Base-by-base conservation (phyloP, 1,284 basidiomycete species). In the Boletus semigastroideus region DNA sequence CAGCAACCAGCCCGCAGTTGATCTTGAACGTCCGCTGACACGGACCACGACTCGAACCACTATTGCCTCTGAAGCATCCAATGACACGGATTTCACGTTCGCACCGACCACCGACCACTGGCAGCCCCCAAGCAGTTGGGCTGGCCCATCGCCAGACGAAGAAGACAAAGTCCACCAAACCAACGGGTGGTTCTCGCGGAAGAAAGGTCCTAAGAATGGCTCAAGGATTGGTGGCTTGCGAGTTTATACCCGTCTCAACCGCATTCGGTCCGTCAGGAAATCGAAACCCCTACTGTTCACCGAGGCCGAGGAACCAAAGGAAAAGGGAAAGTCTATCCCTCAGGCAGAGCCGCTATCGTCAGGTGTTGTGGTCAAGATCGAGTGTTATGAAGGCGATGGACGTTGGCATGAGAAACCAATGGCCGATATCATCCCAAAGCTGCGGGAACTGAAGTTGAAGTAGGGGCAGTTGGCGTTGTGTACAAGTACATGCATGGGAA, bases 391-490 rank as follows among this genome's bases (percentile, higher is more conserved):
- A 25, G 48, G 41, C n/a, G 42, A 53, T 5, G 45, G 42, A 17
- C 34, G n/a, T 36, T 68, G 65, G 65, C 41, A 63, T 22, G 65
- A 69, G 46, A 60, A 46, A 34, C 46, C 49, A 17, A 20, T 66
- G 47, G 41, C 27, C 2, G 69, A 71, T 17, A 58, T 70, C 19
- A 66, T 71, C 9, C 66, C 65, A 19, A 52, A 50, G 36, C 20
- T 68, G 28, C 66, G 66, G 50, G 49, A 51, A 17, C 59, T 68
- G 36, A 68, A 38, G 46, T n/a, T 36, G 12, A 57, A 48, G 48
- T 60, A 58, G 33, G 14, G 16, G 16, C 14, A 7, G 33, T 9
- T 16, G 33, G 14, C n/a, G n/a, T 13, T 33, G 34, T 36, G n/a
- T 28, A 42, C 37, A 6, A 25, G 56, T 36, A 25, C 30, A 28